Evolutionary conservation across 306 rosid genomes (phyloP), one percentile per base, ranked within the genome.

Genomic region (Sechiopsis laciniata): DNA sequence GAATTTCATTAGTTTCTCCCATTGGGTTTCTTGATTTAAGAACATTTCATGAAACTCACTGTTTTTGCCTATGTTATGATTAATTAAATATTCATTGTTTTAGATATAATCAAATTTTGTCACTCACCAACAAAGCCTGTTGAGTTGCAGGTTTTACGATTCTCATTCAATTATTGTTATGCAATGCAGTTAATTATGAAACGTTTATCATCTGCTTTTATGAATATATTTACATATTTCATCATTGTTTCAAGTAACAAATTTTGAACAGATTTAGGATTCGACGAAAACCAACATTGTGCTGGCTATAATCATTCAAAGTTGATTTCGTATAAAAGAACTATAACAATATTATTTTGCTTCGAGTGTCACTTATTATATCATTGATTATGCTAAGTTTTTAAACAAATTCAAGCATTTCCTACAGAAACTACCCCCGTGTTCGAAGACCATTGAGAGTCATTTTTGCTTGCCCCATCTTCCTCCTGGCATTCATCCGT

Each of bases 401-500:
- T 19, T 10, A 21, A 68, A 46, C 51, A 68, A 48, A 68, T 48
- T 68, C 42, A 68, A 14, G 40, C 21, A 48, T 12, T 46, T 48
- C 73, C 73, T 12, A 68, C 73, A 20, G 57, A 46, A 68, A 68
- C 32, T 21, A 6, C 20, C 40, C 2, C 56, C 0, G 57, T 13
- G 19, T 68, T 52, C 6, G 73, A 48, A 48, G 73, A 14, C 58
- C 35, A 22, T 48, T 48, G 45, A 22, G 58, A 46, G 55, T 15
- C 58, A 57, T 16, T 71, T 69, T 76, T 68, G 76, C 74, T 77
- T 11, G 26, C 66, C 55, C 37, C 61, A 32, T 84, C 83, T 66
- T 79, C 81, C 76, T 78, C 89, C 1, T 73, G 87, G 40, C 6
- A 5, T 21, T 84, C 95, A 17, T 82, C 96, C 3, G 42, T 77